Conservation (phyloP, 1,139 yeast species). For the Nematodospora anomalae region DNA sequence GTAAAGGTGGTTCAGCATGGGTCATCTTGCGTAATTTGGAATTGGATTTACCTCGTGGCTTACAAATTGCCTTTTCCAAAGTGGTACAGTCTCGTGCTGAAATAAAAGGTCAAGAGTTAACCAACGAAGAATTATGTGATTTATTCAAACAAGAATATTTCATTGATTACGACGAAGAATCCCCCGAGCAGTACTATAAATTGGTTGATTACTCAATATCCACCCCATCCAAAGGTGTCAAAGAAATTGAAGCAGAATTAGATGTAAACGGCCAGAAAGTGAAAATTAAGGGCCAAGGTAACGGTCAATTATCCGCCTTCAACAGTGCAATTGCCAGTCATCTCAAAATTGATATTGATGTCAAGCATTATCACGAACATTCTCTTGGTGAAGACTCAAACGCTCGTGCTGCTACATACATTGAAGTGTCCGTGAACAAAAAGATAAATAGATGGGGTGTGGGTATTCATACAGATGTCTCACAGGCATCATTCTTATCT, state of each 20-base stretch:
- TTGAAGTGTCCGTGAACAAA: constrained; percentile 59
- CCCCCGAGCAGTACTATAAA: constrained; percentile 31
- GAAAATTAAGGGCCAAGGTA: constrained; percentile 71
- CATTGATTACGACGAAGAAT: constrained; percentile 48
- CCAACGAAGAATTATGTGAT: constrained; percentile 70
- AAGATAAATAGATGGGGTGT: constrained; percentile 80
- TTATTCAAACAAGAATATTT: constrained; percentile 74
- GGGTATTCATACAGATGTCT: constrained; percentile 87
- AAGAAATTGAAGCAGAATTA: constrained; percentile 37
- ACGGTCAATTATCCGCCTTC: constrained; percentile 94
- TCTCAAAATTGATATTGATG: constrained; percentile 62
- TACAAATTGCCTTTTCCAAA: constrained; percentile 44
- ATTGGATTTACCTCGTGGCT: constrained; percentile 47
- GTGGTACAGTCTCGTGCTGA: constrained; percentile 46
- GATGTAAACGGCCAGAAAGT: constrained; percentile 49
- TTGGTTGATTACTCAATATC: constrained; percentile 54
- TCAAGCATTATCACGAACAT: constrained; percentile 86
- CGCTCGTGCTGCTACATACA: constrained; percentile 88
- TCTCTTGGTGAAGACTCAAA: constrained; percentile 85
- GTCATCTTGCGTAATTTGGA: constrained; percentile 48
- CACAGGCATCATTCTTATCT: constrained; percentile 79
- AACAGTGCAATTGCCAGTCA: constrained; percentile 68
- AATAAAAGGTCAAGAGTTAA: constrained; percentile 78
- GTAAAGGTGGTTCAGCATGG: constrained; percentile 56
- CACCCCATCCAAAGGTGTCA: constrained; percentile 31